Evolutionary conservation across 176 grass and related monocot species (phyloP), one percentile per base, ranked within the genome.

Genomic region (Aegilops speltoides): DNA sequence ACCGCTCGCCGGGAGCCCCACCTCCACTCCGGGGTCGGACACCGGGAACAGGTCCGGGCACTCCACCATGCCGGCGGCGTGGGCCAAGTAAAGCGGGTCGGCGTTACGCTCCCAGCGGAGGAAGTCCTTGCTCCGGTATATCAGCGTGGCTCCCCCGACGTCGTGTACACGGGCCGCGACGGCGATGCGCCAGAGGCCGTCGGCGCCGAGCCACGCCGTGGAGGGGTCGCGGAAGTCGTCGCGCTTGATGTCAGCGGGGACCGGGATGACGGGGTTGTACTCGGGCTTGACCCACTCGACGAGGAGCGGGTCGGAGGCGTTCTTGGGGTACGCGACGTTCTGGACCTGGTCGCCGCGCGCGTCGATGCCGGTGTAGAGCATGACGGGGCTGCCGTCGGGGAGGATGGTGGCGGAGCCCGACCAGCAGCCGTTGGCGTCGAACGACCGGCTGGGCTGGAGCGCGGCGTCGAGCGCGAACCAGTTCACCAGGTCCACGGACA

Each of bases 331-430:
- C 0, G 93, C 89, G 8, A 95, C 70, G 81, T 98, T 98, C 82
- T 98, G 95, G 15, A 92, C 91, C 43, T 95, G 80, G n/a, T 59
- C 20, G 0, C 36, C 22, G 8, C 57, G 0, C 36, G 82, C 72
- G 76, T 93, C 73, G 19, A 90, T 87, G 71, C 95, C 93, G 0
- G 95, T 89, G 91, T 98, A 98, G 73, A 98, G 87, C 29, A 98
- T 85, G 62, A 60, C 89, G 0, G 91, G 89, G 7, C 6, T 57
- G 86, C 87, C 80, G 56, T 54, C 89, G 4, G 83, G 76, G 10
- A 93, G 87, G 83, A 95, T 48, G 65, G 95, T 95, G 85, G 85
- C 61, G 5, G 93, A 97, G 37, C 95, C 95, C 4, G 95, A 95
- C 87, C 82, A 93, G 76, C 87, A 90, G 8, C 95, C 95, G 75